Conservation (phyloP, 352 stramenopile species). For the Phytophthora tentaculata region DNA sequence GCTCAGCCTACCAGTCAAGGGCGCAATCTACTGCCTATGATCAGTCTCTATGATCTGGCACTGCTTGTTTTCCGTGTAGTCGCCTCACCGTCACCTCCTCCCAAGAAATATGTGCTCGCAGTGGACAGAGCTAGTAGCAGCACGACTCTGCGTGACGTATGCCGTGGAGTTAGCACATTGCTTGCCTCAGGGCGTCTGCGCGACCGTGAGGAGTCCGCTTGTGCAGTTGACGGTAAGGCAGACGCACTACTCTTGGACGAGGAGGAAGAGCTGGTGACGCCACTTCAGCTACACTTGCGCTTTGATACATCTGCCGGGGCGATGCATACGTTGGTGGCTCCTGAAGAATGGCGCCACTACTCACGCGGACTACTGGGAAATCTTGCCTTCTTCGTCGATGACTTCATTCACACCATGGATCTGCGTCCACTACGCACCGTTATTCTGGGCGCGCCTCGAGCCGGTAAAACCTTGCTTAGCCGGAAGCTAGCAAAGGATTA, state of each 20-base stretch:
- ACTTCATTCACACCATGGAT: slow-evolving; percentile 83
- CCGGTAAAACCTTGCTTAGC: slow-evolving; percentile 70
- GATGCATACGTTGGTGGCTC: slow-evolving; percentile 62
- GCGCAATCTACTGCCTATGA: slow-evolving; percentile 81
- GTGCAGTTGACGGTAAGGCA: slow-evolving; percentile 44
- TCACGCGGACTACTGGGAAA: slow-evolving; percentile 65
- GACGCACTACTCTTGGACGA: slow-evolving; percentile 68
- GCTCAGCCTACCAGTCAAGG: slow-evolving; percentile 43
- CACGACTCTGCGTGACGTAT: slow-evolving; percentile 71
- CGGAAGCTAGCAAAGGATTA: slow-evolving; percentile 68
- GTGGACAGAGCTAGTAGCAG: slow-evolving; percentile 60
- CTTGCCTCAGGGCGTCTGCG: slow-evolving; percentile 58
- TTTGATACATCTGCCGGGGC: slow-evolving; percentile 62
- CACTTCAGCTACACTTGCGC: slow-evolving; percentile 75
- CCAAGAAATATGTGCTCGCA: slow-evolving; percentile 73
- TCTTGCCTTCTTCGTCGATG: slow-evolving; percentile 66
- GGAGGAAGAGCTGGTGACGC: slow-evolving; percentile 56
- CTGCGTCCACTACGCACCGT: slow-evolving; percentile 72
- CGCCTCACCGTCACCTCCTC: slow-evolving; percentile 34
- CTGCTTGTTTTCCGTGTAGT: slow-evolving; percentile 56
- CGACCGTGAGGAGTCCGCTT: slow-evolving; percentile 31
- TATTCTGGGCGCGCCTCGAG: slow-evolving; percentile 71
- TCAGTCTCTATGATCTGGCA: slow-evolving; percentile 86
- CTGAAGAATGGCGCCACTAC: slow-evolving; percentile 76
- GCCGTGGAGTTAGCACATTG: slow-evolving; percentile 60